Percentiles rank a stretch among this genome's conserved stretches.
Evolutionary conservation across 768 basidiomycete species (phyloP).

Genomic region (Russula olivacea): DNA sequence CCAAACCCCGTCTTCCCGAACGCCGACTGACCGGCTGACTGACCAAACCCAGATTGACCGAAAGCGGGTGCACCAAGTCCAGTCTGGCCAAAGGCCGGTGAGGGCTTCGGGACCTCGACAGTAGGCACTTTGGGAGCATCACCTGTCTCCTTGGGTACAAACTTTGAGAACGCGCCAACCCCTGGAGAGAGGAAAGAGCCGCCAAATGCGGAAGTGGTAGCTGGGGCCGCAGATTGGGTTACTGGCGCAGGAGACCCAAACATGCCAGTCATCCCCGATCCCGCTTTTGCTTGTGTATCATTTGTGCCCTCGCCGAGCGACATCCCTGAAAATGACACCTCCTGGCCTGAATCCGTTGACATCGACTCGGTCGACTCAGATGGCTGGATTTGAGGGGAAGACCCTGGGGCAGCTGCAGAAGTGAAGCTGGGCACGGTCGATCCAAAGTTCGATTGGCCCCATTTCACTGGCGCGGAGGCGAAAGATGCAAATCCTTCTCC

Average conservation of each 20-base stretch:
- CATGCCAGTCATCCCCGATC: conserved; percentile 22
- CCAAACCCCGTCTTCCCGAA: conserved; percentile 29
- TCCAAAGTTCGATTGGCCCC: conserved; percentile 26
- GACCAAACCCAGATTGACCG: conserved; percentile 34
- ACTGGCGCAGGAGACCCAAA: conserved; percentile 29
- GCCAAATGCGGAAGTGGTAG: conserved; percentile 16
- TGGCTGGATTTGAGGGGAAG: conserved; percentile 17
- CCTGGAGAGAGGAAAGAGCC: conserved; percentile 29
- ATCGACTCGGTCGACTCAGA: conserved; percentile 17
- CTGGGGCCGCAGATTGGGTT: not conserved
- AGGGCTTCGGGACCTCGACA: conserved; percentile 19
- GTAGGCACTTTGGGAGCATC: conserved; percentile 11
- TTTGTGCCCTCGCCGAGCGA: conserved; percentile 27
- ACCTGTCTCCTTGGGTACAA: conserved; percentile 15
- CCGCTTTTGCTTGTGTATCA: conserved; percentile 19
- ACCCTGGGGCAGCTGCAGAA: conserved; percentile 4
- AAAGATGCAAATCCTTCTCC: conserved; percentile 28
- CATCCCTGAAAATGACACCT: conserved; percentile 27
- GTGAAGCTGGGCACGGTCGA: conserved; percentile 11
- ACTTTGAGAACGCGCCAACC: conserved; percentile 31
- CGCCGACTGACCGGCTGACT: conserved; percentile 28
- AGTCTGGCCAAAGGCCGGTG: conserved; percentile 26
- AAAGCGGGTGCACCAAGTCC: conserved; percentile 24
- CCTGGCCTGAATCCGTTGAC: conserved; percentile 24
- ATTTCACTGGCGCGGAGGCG: conserved; percentile 26